A percentile compares a stretch with the other conserved stretches of the same genome.
Evolutionary conservation across 2,329 filamentous ascomycete species (phyloP).

Genomic region (Aspergillus versicolor): DNA sequence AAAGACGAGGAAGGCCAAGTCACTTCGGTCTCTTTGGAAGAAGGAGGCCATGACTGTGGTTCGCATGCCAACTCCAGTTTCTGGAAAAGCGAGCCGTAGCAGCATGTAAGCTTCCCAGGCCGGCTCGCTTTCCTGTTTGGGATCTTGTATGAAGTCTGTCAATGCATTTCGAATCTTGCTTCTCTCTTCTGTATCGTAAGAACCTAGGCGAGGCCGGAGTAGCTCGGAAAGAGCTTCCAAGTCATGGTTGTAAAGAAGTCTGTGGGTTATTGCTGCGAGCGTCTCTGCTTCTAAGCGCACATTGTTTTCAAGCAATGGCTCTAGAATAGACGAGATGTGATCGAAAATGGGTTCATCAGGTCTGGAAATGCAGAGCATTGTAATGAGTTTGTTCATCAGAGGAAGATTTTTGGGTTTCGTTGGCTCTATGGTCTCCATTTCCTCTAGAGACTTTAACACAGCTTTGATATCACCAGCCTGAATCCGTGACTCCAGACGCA

Average conservation of each 20-base stretch:
- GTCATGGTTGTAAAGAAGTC: constrained; percentile 75
- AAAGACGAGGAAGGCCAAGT: constrained; percentile 85
- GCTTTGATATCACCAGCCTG: constrained; percentile 69
- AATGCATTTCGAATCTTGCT: constrained; percentile 65
- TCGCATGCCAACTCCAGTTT: constrained; percentile 64
- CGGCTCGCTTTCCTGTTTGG: constrained; percentile 58
- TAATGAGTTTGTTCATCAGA: constrained; percentile 70
- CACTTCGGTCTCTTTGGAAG: constrained; percentile 71
- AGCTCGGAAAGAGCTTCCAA: constrained; percentile 77
- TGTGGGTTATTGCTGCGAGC: constrained; percentile 68
- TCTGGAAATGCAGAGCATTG: constrained; percentile 60
- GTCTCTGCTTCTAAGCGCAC: constrained; percentile 72
- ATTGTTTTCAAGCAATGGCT: constrained; percentile 69
- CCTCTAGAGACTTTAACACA: constrained; percentile 54
- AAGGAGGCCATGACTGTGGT: constrained; percentile 77
- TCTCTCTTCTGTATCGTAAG: constrained; percentile 57
- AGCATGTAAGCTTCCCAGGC: constrained; percentile 62
- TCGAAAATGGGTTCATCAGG: constrained; percentile 62
- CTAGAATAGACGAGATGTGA: constrained; percentile 69
- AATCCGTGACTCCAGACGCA: constrained; percentile 76
- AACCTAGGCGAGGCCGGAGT: constrained; percentile 63
- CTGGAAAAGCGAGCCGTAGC: constrained; percentile 59
- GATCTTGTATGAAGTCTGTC: constrained; percentile 66
- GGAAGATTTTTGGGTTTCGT: constrained; percentile 60
- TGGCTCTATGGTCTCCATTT: constrained; percentile 51